Conservation (phyloP, 176 grass and related monocot species). For the Carex myosuroides region DNA sequence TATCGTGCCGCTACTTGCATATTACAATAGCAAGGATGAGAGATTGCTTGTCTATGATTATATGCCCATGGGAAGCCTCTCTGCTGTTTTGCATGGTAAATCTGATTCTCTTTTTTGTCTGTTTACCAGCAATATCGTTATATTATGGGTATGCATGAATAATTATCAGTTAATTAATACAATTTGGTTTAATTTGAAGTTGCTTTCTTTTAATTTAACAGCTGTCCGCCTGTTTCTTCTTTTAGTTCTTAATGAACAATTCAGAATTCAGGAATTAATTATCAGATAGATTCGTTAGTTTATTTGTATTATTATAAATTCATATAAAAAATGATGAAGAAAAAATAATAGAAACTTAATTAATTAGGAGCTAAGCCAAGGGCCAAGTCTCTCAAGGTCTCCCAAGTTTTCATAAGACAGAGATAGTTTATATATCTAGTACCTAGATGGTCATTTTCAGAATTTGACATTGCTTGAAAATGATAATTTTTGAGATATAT, state of each 20-base stretch:
- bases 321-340: background rate
- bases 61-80: conserved; percentile 84
- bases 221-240: background rate
- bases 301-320: background rate
- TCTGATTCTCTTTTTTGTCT: background rate
- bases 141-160: background rate
- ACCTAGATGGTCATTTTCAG: background rate
- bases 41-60: conserved; percentile 75
- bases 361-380: background rate
- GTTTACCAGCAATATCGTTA: background rate
- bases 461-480: background rate
- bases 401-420: background rate
- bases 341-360: background rate
- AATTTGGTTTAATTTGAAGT: background rate
- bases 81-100: conserved; percentile 65
- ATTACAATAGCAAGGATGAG: conserved; percentile 84
- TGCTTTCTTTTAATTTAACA: background rate
- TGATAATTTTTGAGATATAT: background rate
- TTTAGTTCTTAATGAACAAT: too few species aligned
- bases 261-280: background rate
- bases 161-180: background rate
- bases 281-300: background rate
- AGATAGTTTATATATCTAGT: background rate
- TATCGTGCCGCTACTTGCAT: conserved; percentile 59
- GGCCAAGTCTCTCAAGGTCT: background rate